A percentile compares a stretch with the other conserved stretches of the same genome.
These are phyloP conservation scores for Potentilla sterilis DNA, from an alignment of 306 rosid species.

Conservation along the genomic window DNA sequence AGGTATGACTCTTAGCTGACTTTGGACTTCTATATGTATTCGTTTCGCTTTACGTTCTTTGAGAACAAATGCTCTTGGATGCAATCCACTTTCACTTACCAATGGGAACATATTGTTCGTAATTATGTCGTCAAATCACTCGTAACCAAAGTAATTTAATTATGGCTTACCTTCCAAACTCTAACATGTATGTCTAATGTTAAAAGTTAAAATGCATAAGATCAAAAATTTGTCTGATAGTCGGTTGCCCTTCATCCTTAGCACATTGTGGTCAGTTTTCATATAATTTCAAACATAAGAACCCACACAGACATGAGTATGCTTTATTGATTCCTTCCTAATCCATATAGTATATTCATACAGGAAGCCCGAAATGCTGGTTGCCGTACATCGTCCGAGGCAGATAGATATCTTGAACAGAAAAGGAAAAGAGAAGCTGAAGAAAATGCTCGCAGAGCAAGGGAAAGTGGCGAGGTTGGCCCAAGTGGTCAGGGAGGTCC, in stretches of 20 bases:
- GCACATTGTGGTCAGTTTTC: not conserved
- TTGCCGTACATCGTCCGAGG: slow-evolving; percentile 68
- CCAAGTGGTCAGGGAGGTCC: slow-evolving; percentile 68
- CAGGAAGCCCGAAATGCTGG: slow-evolving; percentile 89
- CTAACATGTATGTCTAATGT: not conserved
- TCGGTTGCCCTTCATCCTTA: not conserved
- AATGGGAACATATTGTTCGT: slow-evolving; percentile 2
- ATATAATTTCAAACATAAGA: not conserved
- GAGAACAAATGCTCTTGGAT: slow-evolving; percentile 6
- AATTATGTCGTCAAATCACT: not conserved
- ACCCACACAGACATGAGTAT: not conserved
- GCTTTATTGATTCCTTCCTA: not conserved
- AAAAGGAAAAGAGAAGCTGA: slow-evolving; percentile 75
- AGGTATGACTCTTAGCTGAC: slow-evolving; percentile 54
- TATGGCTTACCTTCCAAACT: not conserved
- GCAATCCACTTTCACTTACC: not conserved
- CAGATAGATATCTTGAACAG: slow-evolving; percentile 56
- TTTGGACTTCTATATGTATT: not conserved
- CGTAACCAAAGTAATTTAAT: not conserved
- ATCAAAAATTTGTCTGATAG: not conserved
- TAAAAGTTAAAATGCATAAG: not conserved
- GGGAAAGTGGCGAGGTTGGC: slow-evolving; percentile 57
- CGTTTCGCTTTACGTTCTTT: not conserved
- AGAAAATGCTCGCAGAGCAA: slow-evolving; percentile 50
- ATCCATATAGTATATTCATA: slow-evolving; percentile 1